Conservation (phyloP, 106 monocot genomes). For the Platanthera zijinensis region DNA sequence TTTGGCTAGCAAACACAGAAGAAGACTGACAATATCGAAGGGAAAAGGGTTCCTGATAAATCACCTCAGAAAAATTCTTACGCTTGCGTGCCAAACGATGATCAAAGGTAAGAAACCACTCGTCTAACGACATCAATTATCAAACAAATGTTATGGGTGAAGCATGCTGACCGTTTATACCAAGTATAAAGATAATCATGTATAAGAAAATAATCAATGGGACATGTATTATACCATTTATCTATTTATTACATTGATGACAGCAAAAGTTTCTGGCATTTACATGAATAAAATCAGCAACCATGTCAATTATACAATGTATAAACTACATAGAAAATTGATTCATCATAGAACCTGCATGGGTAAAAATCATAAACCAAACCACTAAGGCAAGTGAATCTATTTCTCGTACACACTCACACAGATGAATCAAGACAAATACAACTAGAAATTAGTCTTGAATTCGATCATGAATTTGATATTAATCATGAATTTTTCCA, state of each 20-base stretch:
- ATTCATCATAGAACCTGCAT: not conserved
- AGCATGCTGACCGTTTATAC: not conserved
- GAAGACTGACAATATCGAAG: not conserved
- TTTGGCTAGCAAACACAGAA: not conserved
- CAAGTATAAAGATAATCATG: not conserved
- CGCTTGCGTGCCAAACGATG: not conserved
- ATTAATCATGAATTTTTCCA: too few species aligned
- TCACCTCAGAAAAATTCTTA: not conserved
- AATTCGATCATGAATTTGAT: not conserved
- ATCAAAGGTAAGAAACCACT: not conserved
- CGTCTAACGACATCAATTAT: not conserved
- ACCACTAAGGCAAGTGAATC: not conserved
- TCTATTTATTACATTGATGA: not conserved
- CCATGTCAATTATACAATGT: not conserved
- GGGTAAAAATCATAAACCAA: not conserved
- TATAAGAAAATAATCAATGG: not conserved
- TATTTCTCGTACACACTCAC: not conserved
- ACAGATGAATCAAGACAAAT: not conserved
- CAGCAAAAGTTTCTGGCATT: not conserved
- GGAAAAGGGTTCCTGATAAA: not conserved
- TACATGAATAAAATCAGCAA: not conserved
- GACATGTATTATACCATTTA: not conserved
- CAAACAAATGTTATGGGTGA: not conserved
- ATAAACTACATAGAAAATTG: not conserved
- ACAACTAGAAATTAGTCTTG: not conserved